Percentiles rank a stretch among this genome's conserved stretches.
These are phyloP conservation scores for Exophiala viscosa DNA, from an alignment of 2,329 filamentous ascomycete species.

Conservation along the genomic window DNA sequence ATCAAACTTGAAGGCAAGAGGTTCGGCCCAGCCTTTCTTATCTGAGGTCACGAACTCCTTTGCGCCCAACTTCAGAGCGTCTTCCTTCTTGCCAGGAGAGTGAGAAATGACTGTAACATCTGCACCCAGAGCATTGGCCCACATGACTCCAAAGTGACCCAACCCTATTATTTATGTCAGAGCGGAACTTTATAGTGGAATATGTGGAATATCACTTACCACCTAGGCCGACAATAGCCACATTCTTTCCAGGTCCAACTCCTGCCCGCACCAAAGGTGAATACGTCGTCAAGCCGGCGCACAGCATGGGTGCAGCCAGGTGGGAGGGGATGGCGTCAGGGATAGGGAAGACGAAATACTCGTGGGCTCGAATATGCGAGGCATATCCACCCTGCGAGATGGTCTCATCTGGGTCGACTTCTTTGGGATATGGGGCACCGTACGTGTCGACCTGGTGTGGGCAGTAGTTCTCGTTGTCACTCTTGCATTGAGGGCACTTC, in stretches of 20 bases:
- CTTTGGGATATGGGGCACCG: constrained; percentile 48
- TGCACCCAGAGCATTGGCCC: constrained; percentile 64
- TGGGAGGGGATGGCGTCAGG: constrained; percentile 64
- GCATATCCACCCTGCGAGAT: constrained; percentile 65
- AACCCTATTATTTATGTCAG: constrained; percentile 35
- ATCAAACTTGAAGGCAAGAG: constrained; percentile 54
- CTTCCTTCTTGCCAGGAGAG: constrained; percentile 57
- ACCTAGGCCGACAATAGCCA: constrained; percentile 47
- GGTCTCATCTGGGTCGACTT: constrained; percentile 51
- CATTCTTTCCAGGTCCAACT: constrained; percentile 60
- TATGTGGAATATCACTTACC: constrained; percentile 35
- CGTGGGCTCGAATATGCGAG: constrained; percentile 67
- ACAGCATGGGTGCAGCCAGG: constrained; percentile 51
- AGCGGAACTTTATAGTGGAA: too few relatives aligned
- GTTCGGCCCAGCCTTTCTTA: constrained; percentile 57
- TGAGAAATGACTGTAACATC: constrained; percentile 62
- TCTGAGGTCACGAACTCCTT: constrained; percentile 58
- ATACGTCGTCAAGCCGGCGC: constrained; percentile 77
- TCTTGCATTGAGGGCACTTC: constrained; percentile 62
- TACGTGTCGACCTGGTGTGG: constrained; percentile 52
- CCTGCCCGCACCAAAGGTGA: constrained; percentile 73
- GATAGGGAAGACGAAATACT: constrained; percentile 68
- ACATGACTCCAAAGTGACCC: constrained; percentile 68
- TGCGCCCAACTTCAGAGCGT: constrained; percentile 57
- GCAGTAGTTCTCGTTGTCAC: constrained; percentile 67